Evolutionary conservation across 2,329 filamentous ascomycete genomes (phyloP), one percentile per base, ranked within the genome.

Genomic region (Fusarium nurragi): DNA sequence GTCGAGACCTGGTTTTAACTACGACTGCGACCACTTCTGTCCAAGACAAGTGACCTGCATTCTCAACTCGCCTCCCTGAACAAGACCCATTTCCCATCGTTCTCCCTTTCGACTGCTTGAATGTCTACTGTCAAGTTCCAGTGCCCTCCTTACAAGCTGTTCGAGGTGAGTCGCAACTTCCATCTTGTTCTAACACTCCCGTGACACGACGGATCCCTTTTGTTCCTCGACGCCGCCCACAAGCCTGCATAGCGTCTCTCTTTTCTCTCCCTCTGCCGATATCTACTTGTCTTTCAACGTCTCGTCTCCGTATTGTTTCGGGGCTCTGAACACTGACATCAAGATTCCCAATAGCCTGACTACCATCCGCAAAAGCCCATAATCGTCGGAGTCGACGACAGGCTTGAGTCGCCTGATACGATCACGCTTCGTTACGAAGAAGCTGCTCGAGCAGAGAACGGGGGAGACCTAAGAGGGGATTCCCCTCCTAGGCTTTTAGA

Each of bases 61-160:
- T 77, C 72, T 73, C 58, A 70, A 61, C 64, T 72, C 51, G 60
- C 67, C 67, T 70, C 64, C 68, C 65, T 71, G 61, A 64, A 60
- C 65, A 59, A 64, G 60, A 67, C 69, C 73, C 76, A 78, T 77
- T 74, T 73, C 71, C 69, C 68, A 73, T 62, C 70, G 64, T 68
- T 60, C 73, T 70, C 71, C 72, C 67, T 74, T 70, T 71, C 73
- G 71, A 77, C 77, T 79, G 79, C 78, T 84, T 85, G 77, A 76
- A 87, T 87, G 85, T 87, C 84, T 82, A 74, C 80, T 75, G 76
- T 78, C 74, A 86, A 85, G 79, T 84, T 84, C 74, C 81, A 83
- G 71, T 83, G 81, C 73, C 78, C 81, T 72, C 75, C 81, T 67
- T 86, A 86, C 77, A 86, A 85, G 79, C 79, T 84, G 76, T 86